Evolutionary conservation across 1,139 yeast species (phyloP).

Genomic region (Eremothecium coryli): DNA sequence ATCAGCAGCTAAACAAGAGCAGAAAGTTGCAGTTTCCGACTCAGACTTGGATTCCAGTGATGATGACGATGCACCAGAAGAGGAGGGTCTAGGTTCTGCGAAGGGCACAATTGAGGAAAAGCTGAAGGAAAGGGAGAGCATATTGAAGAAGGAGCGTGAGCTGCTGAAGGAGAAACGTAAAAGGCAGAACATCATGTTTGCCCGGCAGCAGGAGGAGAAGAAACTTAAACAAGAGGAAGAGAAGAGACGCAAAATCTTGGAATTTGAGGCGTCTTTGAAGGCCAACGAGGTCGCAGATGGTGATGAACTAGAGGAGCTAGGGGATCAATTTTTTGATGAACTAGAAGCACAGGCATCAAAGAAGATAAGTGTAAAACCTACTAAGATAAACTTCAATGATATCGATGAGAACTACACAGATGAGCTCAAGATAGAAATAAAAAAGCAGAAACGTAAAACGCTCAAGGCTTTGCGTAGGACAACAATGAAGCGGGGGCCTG

Average conservation of each 20-base stretch:
- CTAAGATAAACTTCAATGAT: conserved; percentile 28
- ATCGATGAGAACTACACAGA: conserved; percentile 16
- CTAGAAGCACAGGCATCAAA: conserved; percentile 14
- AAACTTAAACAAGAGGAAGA: conserved; percentile 32
- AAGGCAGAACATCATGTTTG: conserved; percentile 39
- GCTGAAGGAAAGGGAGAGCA: conserved; percentile 32
- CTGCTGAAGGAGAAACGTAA: conserved; percentile 43
- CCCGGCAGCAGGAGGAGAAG: conserved; percentile 36
- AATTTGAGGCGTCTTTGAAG: conserved; percentile 20
- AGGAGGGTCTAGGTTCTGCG: conserved; percentile 29
- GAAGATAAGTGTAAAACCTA: conserved; percentile 12
- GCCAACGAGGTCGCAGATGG: conserved; percentile 18
- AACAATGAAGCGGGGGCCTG: conserved; percentile 46
- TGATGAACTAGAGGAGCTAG: conserved; percentile 22
- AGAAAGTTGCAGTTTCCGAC: no score
- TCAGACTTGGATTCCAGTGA: conserved; percentile 23
- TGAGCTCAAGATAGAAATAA: conserved; percentile 27
- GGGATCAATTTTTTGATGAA: conserved; percentile 25
- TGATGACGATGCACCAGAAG: conserved; percentile 34
- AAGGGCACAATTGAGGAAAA: conserved; percentile 30
- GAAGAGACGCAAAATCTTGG: conserved; percentile 27
- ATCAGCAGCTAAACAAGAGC: no score
- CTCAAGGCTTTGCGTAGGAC: conserved; percentile 36
- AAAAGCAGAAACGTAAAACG: conserved; percentile 37
- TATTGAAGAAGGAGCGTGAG: conserved; percentile 33